Conservation (phyloP, 192 early-diverging fungal genomes). For the Coemansia sp. region DNA sequence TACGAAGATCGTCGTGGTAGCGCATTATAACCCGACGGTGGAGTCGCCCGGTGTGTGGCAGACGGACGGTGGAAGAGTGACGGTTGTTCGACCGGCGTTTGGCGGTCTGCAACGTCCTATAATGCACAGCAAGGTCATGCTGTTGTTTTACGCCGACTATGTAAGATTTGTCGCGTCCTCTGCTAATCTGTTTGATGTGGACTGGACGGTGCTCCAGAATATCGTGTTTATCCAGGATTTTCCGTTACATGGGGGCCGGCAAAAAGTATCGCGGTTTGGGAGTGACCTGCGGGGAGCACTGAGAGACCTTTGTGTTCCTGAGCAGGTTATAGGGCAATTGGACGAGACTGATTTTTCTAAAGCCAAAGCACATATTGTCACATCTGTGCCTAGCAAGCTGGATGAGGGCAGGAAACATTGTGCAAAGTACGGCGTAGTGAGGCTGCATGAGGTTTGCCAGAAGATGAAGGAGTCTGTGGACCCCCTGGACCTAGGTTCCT, state of each 20-base stretch:
- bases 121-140: constrained; percentile 66
- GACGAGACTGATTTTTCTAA: constrained; percentile 47
- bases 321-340: constrained; percentile 45
- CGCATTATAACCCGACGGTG: constrained; percentile 14
- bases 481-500: neutral
- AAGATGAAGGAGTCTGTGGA: constrained; percentile 7
- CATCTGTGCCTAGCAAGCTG: constrained; percentile 53
- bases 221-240: constrained; percentile 68
- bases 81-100: constrained; percentile 54
- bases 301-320: constrained; percentile 54
- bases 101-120: constrained; percentile 44
- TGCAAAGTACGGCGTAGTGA: constrained; percentile 52
- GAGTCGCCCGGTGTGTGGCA: constrained; percentile 26
- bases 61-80: constrained; percentile 21
- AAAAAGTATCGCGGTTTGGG: constrained; percentile 54
- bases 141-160: constrained; percentile 57
- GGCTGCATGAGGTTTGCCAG: constrained; percentile 43
- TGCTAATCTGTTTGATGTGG: constrained; percentile 57
- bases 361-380: constrained; percentile 57
- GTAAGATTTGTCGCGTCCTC: constrained; percentile 60
- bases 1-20: constrained; percentile 38
- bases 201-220: constrained; percentile 62
- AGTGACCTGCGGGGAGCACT: constrained; percentile 46
- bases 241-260: neutral
- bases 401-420: constrained; percentile 20